Evolutionary conservation across 1,284 basidiomycete species (phyloP).

Genomic region (Pyrrhoderma lamaoense): DNA sequence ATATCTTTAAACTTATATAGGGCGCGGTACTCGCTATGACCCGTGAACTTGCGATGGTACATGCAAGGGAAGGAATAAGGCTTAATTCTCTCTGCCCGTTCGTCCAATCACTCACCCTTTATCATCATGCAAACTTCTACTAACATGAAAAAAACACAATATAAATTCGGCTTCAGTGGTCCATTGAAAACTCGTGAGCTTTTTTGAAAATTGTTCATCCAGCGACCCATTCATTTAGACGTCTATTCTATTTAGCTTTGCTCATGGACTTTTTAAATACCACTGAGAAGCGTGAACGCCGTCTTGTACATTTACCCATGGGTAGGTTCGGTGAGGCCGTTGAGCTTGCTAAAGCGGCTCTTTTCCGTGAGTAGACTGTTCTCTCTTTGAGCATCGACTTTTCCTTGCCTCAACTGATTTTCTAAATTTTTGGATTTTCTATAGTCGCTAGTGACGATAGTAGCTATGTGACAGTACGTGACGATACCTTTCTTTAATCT

Average conservation of each 20-base stretch:
- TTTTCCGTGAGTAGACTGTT: conserved; percentile 65
- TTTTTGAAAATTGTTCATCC: background rate
- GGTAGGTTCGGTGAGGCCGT: conserved; percentile 95
- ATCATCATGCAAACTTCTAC: background rate
- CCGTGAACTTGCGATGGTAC: conserved; percentile 93
- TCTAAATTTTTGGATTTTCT: too few relatives aligned
- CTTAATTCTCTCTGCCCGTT: conserved; percentile 94
- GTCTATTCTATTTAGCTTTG: conserved; percentile 47
- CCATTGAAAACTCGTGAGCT: conserved; percentile 83
- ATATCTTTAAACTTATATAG: conserved; percentile 30
- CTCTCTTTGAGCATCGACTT: conserved; percentile 8
- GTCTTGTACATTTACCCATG: conserved; percentile 91
- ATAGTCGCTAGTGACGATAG: conserved; percentile 79
- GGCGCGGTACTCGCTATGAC: conserved; percentile 98
- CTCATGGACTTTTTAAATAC: conserved; percentile 98
- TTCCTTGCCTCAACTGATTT: conserved; percentile 6
- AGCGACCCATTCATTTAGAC: background rate
- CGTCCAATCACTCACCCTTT: conserved; percentile 28
- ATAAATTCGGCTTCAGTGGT: conserved; percentile 45
- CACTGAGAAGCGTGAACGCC: conserved; percentile 88
- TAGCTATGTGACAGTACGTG: conserved; percentile 75
- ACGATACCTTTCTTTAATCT: conserved; percentile 18
- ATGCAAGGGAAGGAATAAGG: conserved; percentile 92
- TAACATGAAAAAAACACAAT: background rate
- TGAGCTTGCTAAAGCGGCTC: conserved; percentile 85